Evolutionary conservation across 2,329 filamentous ascomycete genomes (phyloP), one percentile per base, ranked within the genome.

Genomic region (Apiospora aurea): DNA sequence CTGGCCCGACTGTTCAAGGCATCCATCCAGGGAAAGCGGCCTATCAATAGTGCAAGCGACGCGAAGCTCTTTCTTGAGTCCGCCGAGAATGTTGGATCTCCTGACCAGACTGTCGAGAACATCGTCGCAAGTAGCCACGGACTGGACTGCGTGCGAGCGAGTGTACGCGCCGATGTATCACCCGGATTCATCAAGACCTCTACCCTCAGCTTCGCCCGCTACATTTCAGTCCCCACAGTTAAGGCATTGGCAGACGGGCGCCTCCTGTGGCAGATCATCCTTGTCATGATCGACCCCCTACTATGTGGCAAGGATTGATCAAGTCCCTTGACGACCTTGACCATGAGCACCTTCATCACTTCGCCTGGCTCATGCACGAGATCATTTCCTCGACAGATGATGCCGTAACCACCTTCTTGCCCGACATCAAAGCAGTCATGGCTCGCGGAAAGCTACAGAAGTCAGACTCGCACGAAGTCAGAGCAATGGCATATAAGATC

Each of bases 261-360:
- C 16, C 83, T 89, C 51, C 79, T 91, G 2, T 79, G 81, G 44
- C 80, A 84, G 18, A 67, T 91, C 2, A 76, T 90, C 1, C 73
- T 82, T 0, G 79, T 81, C 0, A 80, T 91, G 2, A 78, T 87
- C 1, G 80, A 88, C 1, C 89, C 90, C 84, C 85, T 0, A 86
- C 86, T 0, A 82, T 91, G 16, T 91, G 90, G 90, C 82, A 83
- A 21, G 82, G 83, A 0, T 75, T 90, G 1, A 69, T 75, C 4
- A 71, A 46, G 2, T 18, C 24, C 6, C 51, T 69, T 26, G 74
- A 77, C 10, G 72, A 74, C 1, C 78, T 89, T 10, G 74, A 79
- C 1, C 76, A 82, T 0, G 74, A 74, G 0, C 77, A 80, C 0
- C 75, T 82, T 1, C 75, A 80, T 21, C 77, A 81, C 0, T 85